Conservation (phyloP, 2,329 filamentous ascomycete species). For the Aspergillus transmontanensis region DNA sequence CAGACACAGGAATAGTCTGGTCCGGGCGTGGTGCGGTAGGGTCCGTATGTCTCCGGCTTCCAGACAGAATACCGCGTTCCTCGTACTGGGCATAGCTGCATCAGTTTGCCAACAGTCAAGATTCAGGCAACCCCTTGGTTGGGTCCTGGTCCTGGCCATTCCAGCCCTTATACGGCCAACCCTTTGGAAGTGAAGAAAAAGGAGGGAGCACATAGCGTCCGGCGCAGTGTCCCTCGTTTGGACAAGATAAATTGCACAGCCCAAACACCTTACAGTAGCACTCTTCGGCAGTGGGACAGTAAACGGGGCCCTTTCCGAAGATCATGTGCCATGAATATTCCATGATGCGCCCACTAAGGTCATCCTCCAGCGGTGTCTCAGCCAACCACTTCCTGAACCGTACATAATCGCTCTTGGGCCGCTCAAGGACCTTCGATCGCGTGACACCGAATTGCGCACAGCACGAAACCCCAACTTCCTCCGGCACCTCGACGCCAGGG, state of each 20-base stretch:
- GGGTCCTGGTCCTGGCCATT: slow-evolving; percentile 40
- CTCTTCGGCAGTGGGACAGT: slow-evolving; percentile 62
- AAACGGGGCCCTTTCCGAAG: slow-evolving; percentile 59
- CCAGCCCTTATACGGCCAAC: slow-evolving; percentile 65
- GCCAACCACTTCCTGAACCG: slow-evolving; percentile 53
- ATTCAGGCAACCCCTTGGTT: slow-evolving; percentile 33
- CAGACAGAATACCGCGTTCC: background rate
- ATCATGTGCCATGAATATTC: slow-evolving; percentile 66
- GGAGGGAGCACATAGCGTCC: slow-evolving; percentile 62
- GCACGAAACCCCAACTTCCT: slow-evolving; percentile 53
- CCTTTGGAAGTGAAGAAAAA: slow-evolving; percentile 59
- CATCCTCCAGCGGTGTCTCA: slow-evolving; percentile 50
- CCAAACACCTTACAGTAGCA: slow-evolving; percentile 72
- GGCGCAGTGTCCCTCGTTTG: slow-evolving; percentile 50
- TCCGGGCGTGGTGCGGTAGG: background rate
- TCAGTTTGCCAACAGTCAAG: background rate
- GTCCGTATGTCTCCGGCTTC: background rate
- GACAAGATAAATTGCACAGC: slow-evolving; percentile 54
- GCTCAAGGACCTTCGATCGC: slow-evolving; percentile 48
- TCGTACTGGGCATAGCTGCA: background rate
- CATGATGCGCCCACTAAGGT: slow-evolving; percentile 55
- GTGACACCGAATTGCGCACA: slow-evolving; percentile 60
- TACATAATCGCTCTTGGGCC: slow-evolving; percentile 52
- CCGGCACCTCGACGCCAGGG: slow-evolving; percentile 41
- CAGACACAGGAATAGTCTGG: too few relatives aligned